These are phyloP conservation scores for Penicillium sp. DNA, from an alignment of 2,329 filamentous ascomycete species.

Conservation along the genomic window DNA sequence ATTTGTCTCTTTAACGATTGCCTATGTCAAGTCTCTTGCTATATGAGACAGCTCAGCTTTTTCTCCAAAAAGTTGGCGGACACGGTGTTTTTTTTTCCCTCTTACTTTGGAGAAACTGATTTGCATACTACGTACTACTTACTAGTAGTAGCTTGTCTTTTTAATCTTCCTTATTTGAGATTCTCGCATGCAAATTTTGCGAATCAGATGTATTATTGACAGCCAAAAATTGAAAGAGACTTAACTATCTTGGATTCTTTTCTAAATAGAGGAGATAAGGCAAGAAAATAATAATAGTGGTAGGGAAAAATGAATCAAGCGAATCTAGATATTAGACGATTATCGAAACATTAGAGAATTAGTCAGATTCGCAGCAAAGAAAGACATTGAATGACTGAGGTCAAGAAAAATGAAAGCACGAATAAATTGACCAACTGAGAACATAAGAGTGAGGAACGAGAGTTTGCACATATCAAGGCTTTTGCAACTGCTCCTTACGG, in stretches of 20 bases:
- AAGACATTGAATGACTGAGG: not conserved
- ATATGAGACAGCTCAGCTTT: not conserved
- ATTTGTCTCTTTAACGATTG: not conserved
- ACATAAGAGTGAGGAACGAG: not conserved
- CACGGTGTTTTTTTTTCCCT: not conserved
- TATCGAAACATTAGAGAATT: not conserved
- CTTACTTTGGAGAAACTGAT: not conserved
- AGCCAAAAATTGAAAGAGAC: not conserved
- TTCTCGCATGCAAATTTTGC: constrained; percentile 4
- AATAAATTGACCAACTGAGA: not conserved
- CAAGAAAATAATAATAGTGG: not conserved
- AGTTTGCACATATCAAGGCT: constrained; percentile 16
- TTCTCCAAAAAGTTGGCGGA: not conserved
- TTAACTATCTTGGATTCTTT: not conserved
- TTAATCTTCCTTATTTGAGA: constrained; percentile 1
- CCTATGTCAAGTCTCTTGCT: not conserved
- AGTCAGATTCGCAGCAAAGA: not conserved
- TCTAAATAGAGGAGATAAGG: not conserved
- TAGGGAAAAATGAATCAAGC: not conserved
- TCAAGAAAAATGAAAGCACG: not conserved
- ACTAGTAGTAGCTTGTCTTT: not conserved
- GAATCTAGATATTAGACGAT: not conserved
- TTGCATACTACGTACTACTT: not conserved
- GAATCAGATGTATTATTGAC: constrained; percentile 13
- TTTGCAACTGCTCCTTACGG: constrained; percentile 22